Percentiles rank a stretch among this genome's conserved stretches.
Conservation (phyloP, 2,329 filamentous ascomycete species). For the Claviceps sp. region DNA sequence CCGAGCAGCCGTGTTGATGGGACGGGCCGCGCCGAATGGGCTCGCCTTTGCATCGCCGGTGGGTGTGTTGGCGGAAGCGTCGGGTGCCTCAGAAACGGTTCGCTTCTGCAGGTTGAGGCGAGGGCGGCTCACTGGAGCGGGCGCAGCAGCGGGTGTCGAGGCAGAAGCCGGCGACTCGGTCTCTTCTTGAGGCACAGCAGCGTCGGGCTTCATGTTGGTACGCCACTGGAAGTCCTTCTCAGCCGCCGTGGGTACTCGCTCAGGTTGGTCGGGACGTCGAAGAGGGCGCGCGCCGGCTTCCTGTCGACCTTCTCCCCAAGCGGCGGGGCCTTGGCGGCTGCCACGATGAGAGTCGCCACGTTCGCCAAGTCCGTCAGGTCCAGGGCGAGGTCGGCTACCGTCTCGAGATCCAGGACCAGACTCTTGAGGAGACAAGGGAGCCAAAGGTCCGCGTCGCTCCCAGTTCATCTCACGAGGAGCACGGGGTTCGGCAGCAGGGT, state of each 20-base stretch:
- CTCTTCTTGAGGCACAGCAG: slow-evolving; percentile 49
- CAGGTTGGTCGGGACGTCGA: slow-evolving; percentile 57
- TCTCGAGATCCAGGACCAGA: slow-evolving; percentile 37
- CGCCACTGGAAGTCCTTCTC: slow-evolving; percentile 94
- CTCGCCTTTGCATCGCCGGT: slow-evolving; percentile 65
- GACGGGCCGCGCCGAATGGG: slow-evolving; percentile 84
- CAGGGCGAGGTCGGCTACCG: slow-evolving; percentile 36
- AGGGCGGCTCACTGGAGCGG: slow-evolving; percentile 48
- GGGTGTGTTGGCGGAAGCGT: slow-evolving; percentile 30
- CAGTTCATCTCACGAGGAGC: slow-evolving; percentile 67
- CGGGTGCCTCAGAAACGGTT: slow-evolving; percentile 64
- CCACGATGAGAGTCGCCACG: slow-evolving; percentile 44
- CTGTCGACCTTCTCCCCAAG: slow-evolving; percentile 61
- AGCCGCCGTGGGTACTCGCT: slow-evolving; percentile 67
- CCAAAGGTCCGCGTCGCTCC: slow-evolving; percentile 88
- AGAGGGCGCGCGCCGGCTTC: slow-evolving; percentile 64
- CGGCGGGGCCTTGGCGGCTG: slow-evolving; percentile 56
- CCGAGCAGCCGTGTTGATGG: slow-evolving; percentile 82
- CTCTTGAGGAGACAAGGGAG: slow-evolving; percentile 48
- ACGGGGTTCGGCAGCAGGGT: slow-evolving; percentile 44
- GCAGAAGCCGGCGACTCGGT: slow-evolving; percentile 54
- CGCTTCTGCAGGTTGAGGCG: slow-evolving; percentile 82
- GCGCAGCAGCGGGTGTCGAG: slow-evolving; percentile 33
- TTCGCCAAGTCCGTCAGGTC: slow-evolving; percentile 39
- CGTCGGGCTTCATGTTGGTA: slow-evolving; percentile 76